Conservation (phyloP, 108 stramenopile species). For the Fistulifera solaris region DNA sequence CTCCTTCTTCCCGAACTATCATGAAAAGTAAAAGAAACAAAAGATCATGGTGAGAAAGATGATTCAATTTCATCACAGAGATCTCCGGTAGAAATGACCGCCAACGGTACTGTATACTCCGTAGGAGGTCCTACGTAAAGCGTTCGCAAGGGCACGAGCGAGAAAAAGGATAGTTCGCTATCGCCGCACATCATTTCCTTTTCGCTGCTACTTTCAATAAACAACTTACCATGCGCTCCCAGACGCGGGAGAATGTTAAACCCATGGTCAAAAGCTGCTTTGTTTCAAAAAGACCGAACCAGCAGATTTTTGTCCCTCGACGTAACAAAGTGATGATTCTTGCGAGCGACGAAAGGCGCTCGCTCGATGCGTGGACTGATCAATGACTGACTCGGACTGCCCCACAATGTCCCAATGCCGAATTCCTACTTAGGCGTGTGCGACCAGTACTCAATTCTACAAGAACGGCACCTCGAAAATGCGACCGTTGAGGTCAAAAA, state of each 20-base stretch:
- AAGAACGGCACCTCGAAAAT: too few relatives aligned
- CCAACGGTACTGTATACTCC: constrained; percentile 14
- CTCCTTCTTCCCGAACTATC: constrained; percentile 96
- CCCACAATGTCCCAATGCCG: too few relatives aligned
- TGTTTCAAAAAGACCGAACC: background rate
- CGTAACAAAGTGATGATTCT: too few relatives aligned
- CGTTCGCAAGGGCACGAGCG: background rate
- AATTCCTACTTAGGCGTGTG: too few relatives aligned
- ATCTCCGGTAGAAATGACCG: constrained; percentile 17
- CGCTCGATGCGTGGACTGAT: too few relatives aligned
- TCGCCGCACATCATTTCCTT: constrained; percentile 3
- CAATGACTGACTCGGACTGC: too few relatives aligned
- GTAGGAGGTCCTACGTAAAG: constrained; percentile 9
- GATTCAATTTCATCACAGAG: constrained; percentile 7
- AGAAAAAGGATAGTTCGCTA: background rate
- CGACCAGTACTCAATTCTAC: too few relatives aligned
- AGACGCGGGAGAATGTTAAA: constrained; percentile 80
- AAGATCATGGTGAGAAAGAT: constrained; percentile 7
- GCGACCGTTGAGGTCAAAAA: too few relatives aligned
- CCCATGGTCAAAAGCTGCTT: constrained; percentile 51
- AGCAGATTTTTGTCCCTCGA: too few relatives aligned
- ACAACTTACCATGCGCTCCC: constrained; percentile 79
- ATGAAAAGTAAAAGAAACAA: constrained; percentile 1
- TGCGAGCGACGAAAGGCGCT: too few relatives aligned
- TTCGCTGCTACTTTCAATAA: constrained; percentile 3